phyloP scores from a whole-genome alignment of 2,329 filamentous ascomycete genomes.

The Pyrenophora seminiperda region DNA sequence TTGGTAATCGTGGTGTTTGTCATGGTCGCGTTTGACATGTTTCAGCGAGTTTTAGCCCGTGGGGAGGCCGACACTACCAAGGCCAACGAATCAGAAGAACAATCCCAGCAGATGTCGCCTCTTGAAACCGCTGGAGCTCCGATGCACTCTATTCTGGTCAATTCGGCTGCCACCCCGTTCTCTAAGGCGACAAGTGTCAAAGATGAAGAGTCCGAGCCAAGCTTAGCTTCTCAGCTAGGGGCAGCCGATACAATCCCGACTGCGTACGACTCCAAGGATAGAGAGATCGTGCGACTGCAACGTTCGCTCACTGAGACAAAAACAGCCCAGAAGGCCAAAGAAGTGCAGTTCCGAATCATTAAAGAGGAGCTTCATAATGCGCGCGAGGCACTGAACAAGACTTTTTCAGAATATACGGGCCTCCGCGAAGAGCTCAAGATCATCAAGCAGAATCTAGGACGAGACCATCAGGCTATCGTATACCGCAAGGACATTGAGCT shows the following conservation, averaged over 20 bases:
- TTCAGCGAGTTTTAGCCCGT: slow-evolving; percentile 25
- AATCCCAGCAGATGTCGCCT: slow-evolving; percentile 19
- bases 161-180: slow-evolving; percentile 19
- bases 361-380: slow-evolving; percentile 37
- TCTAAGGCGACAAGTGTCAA: slow-evolving; percentile 13
- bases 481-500: slow-evolving; percentile 47
- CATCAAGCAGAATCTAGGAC: slow-evolving; percentile 37
- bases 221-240: slow-evolving; percentile 10
- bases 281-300: slow-evolving; percentile 39
- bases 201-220: slow-evolving; percentile 8
- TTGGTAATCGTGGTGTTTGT: slow-evolving; percentile 34
- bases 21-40: slow-evolving; percentile 42
- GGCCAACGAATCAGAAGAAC: slow-evolving; percentile 22
- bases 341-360: slow-evolving; percentile 30
- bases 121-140: slow-evolving; percentile 36
- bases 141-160: slow-evolving; percentile 23
- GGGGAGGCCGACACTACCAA: slow-evolving; percentile 17
- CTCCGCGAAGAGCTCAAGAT: slow-evolving; percentile 40
- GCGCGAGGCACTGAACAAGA: slow-evolving; percentile 37
- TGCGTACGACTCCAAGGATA: slow-evolving; percentile 27
- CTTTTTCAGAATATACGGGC: slow-evolving; percentile 36
- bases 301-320: slow-evolving; percentile 32
- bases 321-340: slow-evolving; percentile 35
- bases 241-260: slow-evolving; percentile 9
- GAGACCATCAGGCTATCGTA: slow-evolving; percentile 41